Evolutionary conservation across 768 basidiomycete genomes (phyloP).

Genomic region (Suillus americanus): DNA sequence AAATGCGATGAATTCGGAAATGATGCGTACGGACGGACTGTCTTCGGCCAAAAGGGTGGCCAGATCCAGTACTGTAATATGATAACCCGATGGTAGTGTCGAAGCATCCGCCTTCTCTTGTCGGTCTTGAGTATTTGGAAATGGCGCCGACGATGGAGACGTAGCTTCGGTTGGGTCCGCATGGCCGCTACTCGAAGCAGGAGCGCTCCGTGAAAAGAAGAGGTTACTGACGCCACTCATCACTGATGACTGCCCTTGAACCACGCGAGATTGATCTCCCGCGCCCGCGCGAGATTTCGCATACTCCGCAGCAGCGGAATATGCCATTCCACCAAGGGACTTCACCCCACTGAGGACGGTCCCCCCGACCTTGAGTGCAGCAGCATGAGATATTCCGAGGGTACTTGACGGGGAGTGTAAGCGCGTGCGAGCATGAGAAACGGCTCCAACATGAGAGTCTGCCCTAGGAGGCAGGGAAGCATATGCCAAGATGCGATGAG

Average conservation of each 20-base stretch:
- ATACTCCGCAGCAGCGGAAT: conserved; percentile 44
- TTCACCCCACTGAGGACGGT: conserved; percentile 64
- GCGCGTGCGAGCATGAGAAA: conserved; percentile 23
- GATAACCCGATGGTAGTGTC: conserved; percentile 35
- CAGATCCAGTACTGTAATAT: conserved; percentile 60
- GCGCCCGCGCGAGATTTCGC: conserved; percentile 35
- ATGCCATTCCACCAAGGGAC: conserved; percentile 60
- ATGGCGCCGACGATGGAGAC: neutral
- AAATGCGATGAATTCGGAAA: conserved; percentile 51
- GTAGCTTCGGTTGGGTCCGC: conserved; percentile 5
- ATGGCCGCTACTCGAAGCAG: conserved; percentile 36
- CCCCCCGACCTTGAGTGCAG: conserved; percentile 60
- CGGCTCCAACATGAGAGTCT: conserved; percentile 17
- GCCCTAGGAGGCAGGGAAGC: conserved; percentile 37
- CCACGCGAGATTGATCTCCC: conserved; percentile 15
- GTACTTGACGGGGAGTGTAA: conserved; percentile 23
- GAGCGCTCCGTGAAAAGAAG: conserved; percentile 66
- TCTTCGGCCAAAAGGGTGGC: conserved; percentile 28
- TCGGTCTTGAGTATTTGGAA: conserved; percentile 1
- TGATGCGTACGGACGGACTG: conserved; percentile 25
- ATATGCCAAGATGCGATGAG: conserved; percentile 63
- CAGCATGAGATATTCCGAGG: conserved; percentile 42
- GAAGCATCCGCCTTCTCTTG: neutral
- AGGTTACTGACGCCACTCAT: conserved; percentile 32
- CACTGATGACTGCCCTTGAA: conserved; percentile 15